Conservation (phyloP, 148 eudicot genomes). For the Selenicereus undatus region DNA sequence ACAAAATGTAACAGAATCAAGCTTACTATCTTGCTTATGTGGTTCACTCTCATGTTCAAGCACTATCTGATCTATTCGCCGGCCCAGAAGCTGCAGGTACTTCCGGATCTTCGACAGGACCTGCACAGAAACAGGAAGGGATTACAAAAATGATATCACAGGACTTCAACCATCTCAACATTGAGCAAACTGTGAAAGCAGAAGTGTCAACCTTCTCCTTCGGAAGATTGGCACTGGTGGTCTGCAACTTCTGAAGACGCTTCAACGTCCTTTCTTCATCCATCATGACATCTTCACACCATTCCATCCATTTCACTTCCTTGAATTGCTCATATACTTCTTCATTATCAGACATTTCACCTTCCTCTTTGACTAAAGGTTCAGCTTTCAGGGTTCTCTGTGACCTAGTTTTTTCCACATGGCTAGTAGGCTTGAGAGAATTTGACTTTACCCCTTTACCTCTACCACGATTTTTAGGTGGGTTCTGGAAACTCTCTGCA, state of each 20-base stretch:
- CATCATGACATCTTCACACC: constrained; percentile 97
- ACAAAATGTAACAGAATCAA: not conserved
- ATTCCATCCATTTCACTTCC: constrained; percentile 99
- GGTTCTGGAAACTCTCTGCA: constrained; percentile 34
- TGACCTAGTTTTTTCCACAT: constrained; percentile 42
- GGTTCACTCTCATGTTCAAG: constrained; percentile 56
- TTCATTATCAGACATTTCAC: constrained; percentile 97
- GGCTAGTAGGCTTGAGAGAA: constrained; percentile 37
- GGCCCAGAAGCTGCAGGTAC: constrained; percentile 89
- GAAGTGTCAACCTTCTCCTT: constrained; percentile 72
- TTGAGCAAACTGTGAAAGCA: not conserved
- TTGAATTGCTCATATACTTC: constrained; percentile 98
- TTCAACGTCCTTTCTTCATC: constrained; percentile 77
- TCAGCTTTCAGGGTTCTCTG: constrained; percentile 57
- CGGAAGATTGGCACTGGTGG: constrained; percentile 86
- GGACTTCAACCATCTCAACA: not conserved
- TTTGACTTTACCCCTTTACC: constrained; percentile 52
- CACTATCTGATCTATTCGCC: constrained; percentile 82
- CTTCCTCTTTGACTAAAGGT: constrained; percentile 92
- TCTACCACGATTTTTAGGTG: constrained; percentile 44
- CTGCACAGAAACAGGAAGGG: constrained; percentile 30
- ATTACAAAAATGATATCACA: constrained; percentile 9
- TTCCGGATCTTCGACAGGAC: constrained; percentile 85
- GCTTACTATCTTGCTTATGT: constrained; percentile 86
- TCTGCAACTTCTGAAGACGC: constrained; percentile 87